phyloP scores from a whole-genome alignment of 495 filamentous ascomycete genomes.

The Aspergillus baeticus region DNA sequence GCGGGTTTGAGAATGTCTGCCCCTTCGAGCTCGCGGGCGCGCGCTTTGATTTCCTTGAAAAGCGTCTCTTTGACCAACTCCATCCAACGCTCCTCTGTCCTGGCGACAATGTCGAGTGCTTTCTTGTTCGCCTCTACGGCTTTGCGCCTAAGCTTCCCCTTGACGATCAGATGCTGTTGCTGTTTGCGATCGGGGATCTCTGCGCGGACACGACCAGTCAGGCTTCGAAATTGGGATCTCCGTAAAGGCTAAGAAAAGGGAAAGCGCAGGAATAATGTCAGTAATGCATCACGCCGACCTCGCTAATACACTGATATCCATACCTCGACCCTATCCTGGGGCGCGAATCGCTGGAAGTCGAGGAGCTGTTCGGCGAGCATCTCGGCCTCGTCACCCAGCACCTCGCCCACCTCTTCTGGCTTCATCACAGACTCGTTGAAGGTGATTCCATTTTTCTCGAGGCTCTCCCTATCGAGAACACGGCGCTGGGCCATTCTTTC shows the following conservation, averaged over 20 bases:
- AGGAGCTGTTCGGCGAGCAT: neutral
- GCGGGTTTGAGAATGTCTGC: neutral
- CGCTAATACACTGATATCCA: neutral
- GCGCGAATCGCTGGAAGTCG: neutral
- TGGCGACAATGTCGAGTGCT: neutral
- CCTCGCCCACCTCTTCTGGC: neutral
- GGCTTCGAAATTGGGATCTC: too few relatives aligned
- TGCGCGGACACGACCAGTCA: too few relatives aligned
- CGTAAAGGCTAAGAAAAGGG: too few relatives aligned
- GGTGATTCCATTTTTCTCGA: neutral
- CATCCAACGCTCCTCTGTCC: conserved; percentile 5
- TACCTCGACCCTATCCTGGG: neutral
- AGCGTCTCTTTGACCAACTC: conserved; percentile 1
- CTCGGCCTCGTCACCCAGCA: neutral
- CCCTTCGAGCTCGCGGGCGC: conserved; percentile 1
- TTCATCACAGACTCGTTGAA: neutral
- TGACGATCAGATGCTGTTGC: too few relatives aligned
- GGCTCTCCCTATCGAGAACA: neutral
- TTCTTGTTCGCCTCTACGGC: neutral
- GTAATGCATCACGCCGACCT: neutral
- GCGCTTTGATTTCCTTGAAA: neutral
- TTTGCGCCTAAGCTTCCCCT: neutral
- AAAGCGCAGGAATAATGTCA: too few relatives aligned
- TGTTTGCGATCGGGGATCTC: too few relatives aligned
- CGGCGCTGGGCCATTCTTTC: too few relatives aligned